These are phyloP conservation scores for Daedaleopsis sinensis DNA, from an alignment of 768 basidiomycete species.

Conservation along the genomic window DNA sequence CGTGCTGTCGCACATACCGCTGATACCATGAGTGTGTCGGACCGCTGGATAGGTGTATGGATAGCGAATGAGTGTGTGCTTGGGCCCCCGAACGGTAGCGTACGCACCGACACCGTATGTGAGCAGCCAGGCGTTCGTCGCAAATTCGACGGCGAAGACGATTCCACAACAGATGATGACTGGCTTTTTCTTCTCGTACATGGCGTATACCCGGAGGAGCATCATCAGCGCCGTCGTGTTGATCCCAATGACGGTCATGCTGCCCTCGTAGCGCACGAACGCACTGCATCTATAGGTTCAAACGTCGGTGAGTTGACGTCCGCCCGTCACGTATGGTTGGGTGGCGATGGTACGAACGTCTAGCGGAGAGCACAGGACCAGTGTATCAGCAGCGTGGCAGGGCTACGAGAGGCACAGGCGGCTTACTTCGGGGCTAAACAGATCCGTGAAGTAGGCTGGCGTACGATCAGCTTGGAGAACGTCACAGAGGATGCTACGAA, in stretches of 20 bases:
- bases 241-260: constrained; percentile 56
- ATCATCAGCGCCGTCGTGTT: constrained; percentile 59
- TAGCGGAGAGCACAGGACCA: not conserved
- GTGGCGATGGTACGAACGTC: constrained; percentile 1
- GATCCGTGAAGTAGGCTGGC: constrained; percentile 26
- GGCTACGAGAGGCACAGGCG: not conserved
- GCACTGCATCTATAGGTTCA: constrained; percentile 24
- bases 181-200: constrained; percentile 31
- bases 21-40: constrained; percentile 19
- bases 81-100: not conserved
- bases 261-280: constrained; percentile 37
- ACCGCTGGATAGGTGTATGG: constrained; percentile 18
- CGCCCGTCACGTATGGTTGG: no score
- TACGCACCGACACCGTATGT: constrained; percentile 50
- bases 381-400: not conserved
- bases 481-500: not conserved
- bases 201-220: constrained; percentile 47
- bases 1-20: constrained; percentile 4
- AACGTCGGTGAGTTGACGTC: not conserved
- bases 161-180: constrained; percentile 28
- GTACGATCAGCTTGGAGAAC: not conserved
- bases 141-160: constrained; percentile 47
- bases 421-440: constrained; percentile 26
- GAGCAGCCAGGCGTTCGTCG: constrained; percentile 57
- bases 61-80: no score